phyloP scores from a whole-genome alignment of 1,284 basidiomycete species.

The Apiotrichum sp. region DNA sequence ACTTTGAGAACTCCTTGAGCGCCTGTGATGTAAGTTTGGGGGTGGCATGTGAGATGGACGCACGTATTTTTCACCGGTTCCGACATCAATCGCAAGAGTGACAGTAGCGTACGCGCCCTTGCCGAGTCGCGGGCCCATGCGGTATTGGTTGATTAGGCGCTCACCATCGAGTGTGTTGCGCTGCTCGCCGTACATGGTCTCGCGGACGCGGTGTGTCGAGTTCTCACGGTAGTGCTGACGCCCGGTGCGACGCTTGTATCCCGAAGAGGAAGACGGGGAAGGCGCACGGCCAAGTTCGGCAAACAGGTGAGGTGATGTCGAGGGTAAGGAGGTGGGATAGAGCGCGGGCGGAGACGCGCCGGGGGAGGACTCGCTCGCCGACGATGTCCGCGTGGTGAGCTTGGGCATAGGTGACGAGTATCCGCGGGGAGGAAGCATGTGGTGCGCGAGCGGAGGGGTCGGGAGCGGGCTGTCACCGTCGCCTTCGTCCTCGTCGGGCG shows the following conservation, averaged over 20 bases:
- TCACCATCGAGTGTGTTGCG: constrained; percentile 36
- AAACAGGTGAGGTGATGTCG: constrained; percentile 3
- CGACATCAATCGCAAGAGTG: constrained; percentile 43
- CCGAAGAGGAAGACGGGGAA: constrained; percentile 1
- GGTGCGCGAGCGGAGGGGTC: constrained; percentile 6
- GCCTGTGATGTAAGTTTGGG: constrained; percentile 24
- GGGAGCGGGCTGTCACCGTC: background rate
- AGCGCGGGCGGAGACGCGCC: constrained; percentile 1
- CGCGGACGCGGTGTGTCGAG: constrained; percentile 41
- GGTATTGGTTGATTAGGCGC: constrained; percentile 47
- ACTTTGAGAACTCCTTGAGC: constrained; percentile 48
- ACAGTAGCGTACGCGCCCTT: constrained; percentile 47
- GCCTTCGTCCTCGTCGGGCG: constrained; percentile 18
- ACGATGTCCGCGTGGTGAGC: background rate
- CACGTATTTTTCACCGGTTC: constrained; percentile 45
- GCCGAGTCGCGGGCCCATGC: constrained; percentile 43
- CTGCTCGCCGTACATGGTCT: constrained; percentile 42
- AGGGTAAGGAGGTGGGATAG: constrained; percentile 2
- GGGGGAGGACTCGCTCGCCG: background rate
- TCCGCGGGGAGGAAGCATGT: constrained; percentile 8
- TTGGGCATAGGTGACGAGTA: constrained; percentile 4
- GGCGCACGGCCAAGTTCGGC: constrained; percentile 1
- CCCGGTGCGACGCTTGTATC: background rate
- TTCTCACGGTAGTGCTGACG: constrained; percentile 29
- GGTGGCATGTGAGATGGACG: constrained; percentile 10